phyloP scores from a whole-genome alignment of 164 flowering plant genomes.

The Houttuynia cordata region DNA sequence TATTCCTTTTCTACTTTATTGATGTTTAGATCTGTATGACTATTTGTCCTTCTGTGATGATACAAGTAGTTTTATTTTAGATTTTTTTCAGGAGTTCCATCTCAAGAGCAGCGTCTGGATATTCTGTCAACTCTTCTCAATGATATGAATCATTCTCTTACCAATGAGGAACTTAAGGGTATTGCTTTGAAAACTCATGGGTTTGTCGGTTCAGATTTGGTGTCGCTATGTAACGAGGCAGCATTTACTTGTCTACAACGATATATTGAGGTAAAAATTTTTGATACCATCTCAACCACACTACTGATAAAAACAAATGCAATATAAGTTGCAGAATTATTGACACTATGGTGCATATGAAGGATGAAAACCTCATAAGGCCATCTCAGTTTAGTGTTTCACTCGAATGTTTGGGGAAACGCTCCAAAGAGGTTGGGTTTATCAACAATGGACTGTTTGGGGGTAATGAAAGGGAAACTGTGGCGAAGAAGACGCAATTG shows the following conservation, averaged over 20 bases:
- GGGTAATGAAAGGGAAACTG: slow-evolving; percentile 6
- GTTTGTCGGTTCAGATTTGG: slow-evolving; percentile 93
- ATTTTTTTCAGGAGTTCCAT: slow-evolving; percentile 72
- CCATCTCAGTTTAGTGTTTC: no score
- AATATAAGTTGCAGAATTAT: no score
- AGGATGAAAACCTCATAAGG: no score
- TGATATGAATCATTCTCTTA: slow-evolving; percentile 56
- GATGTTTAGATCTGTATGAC: no score
- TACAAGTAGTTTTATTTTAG: background rate
- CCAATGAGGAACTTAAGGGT: slow-evolving; percentile 36
- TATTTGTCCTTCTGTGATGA: no score
- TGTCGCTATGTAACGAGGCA: slow-evolving; percentile 75
- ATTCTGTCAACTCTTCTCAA: slow-evolving; percentile 52
- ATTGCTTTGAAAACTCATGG: slow-evolving; percentile 84
- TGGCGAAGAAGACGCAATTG: slow-evolving; percentile 9
- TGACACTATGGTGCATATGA: no score
- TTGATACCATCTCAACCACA: background rate
- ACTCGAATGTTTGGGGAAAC: no score
- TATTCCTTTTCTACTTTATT: no score
- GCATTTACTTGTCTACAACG: slow-evolving; percentile 58
- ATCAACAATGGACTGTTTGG: no score
- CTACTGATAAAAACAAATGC: no score
- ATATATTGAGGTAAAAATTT: slow-evolving; percentile 18
- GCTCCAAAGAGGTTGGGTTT: no score
- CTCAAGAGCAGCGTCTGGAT: slow-evolving; percentile 68